Conservation (phyloP, 176 grass and related monocot species). For the Carex pumila region DNA sequence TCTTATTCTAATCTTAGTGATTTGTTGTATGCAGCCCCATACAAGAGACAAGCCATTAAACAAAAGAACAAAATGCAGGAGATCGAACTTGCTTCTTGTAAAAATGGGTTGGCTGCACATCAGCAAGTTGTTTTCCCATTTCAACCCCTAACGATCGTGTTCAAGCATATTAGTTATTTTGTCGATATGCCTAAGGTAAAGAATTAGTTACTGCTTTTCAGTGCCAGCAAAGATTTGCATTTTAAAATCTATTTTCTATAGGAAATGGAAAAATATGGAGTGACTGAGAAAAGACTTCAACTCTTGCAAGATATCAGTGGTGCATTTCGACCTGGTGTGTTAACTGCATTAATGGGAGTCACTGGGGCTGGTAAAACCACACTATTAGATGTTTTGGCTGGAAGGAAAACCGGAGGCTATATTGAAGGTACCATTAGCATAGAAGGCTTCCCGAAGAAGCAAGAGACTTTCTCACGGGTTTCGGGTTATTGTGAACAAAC, state of each 20-base stretch:
- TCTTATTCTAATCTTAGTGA: background rate
- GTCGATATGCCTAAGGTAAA: constrained; percentile 90
- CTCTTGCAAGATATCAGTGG: constrained; percentile 70
- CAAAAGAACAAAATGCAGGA: constrained; percentile 21
- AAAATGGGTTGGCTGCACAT: constrained; percentile 22
- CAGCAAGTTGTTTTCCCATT: constrained; percentile 58
- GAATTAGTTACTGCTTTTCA: constrained; percentile 1
- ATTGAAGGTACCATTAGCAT: constrained; percentile 73
- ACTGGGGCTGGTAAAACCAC: constrained; percentile 98
- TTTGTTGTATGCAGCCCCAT: constrained; percentile 59
- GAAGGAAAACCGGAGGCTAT: constrained; percentile 88
- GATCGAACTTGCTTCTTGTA: constrained; percentile 10
- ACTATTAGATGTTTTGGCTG: constrained; percentile 81
- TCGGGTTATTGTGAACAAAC: constrained; percentile 95
- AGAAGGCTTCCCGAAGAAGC: constrained; percentile 75
- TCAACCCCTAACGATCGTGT: constrained; percentile 67
- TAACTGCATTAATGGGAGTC: constrained; percentile 93
- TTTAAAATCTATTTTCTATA: constrained; percentile 27
- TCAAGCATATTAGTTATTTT: constrained; percentile 82
- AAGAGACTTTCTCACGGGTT: constrained; percentile 83
- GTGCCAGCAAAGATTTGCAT: constrained; percentile 20
- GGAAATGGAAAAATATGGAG: constrained; percentile 68
- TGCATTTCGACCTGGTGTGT: constrained; percentile 70
- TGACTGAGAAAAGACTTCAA: constrained; percentile 77
- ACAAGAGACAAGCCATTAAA: constrained; percentile 40